These are phyloP conservation scores for Penicillium goetzii DNA, from an alignment of 495 filamentous ascomycete genomes.

Conservation along the genomic window DNA sequence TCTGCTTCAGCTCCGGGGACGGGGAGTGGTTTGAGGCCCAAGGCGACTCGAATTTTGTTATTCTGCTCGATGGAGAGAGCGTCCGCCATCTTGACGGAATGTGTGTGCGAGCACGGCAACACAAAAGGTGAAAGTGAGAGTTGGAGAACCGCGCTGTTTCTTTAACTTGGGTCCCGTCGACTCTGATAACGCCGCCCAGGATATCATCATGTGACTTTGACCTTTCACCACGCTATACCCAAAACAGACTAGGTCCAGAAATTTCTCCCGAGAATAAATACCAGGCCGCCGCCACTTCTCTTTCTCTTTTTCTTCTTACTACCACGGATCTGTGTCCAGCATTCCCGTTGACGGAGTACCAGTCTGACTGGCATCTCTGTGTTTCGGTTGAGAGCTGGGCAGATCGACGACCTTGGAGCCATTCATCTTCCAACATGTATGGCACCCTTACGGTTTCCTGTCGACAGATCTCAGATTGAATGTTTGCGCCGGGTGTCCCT, in stretches of 20 bases:
- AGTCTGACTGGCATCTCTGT: conserved; percentile 37
- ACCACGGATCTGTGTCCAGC: conserved; percentile 81
- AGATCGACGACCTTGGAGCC: conserved; percentile 89
- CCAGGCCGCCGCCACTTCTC: conserved; percentile 30
- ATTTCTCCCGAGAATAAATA: conserved; percentile 38
- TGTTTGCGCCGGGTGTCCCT: conserved; percentile 42
- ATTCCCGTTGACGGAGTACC: conserved; percentile 60
- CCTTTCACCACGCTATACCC: conserved; percentile 12
- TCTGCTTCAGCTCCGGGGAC: conserved; percentile 62
- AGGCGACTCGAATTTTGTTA: conserved; percentile 85
- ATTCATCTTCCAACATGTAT: conserved; percentile 58
- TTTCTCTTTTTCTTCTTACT: conserved; percentile 52
- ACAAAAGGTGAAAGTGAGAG: conserved; percentile 8
- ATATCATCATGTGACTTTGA: conserved; percentile 20
- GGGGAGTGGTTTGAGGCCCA: conserved; percentile 89
- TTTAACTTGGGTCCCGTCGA: neutral
- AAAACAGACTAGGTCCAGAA: conserved; percentile 26
- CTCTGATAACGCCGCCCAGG: conserved; percentile 19
- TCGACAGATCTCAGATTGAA: conserved; percentile 91
- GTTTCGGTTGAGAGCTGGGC: conserved; percentile 76
- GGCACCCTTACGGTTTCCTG: conserved; percentile 78
- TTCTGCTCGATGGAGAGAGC: conserved; percentile 88
- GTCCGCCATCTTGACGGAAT: conserved; percentile 66
- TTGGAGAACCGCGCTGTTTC: conserved; percentile 3
- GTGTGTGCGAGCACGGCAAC: conserved; percentile 7